A percentile compares a stretch with the other conserved stretches of the same genome.
Evolutionary conservation across 1,284 basidiomycete genomes (phyloP).

Genomic region (Salmacisia buchloeana): DNA sequence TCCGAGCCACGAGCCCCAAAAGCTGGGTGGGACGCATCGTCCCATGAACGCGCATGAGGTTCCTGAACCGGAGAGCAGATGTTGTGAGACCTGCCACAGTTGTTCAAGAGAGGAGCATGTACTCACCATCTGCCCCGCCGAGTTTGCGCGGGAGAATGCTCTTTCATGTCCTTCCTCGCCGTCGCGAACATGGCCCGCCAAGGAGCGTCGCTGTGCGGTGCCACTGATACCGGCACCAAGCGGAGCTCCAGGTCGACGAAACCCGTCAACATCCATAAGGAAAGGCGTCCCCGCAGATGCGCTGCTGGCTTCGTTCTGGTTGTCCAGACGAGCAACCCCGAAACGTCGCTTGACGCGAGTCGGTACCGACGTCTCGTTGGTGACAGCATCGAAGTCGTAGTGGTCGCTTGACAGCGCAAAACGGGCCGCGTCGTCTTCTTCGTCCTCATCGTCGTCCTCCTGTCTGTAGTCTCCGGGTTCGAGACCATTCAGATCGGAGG

Average conservation of each 20-base stretch:
- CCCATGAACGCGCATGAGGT: neutral
- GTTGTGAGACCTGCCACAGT: neutral
- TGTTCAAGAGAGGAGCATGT: too few species aligned
- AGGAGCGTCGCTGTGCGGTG: neutral
- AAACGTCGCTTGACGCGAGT: neutral
- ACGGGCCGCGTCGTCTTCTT: neutral
- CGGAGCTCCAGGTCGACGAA: neutral
- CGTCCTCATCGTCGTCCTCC: constrained; percentile 2
- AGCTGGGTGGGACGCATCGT: too few species aligned
- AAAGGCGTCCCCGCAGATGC: neutral
- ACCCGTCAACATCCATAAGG: neutral
- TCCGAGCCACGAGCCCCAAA: too few species aligned
- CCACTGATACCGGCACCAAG: neutral
- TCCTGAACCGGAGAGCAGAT: neutral
- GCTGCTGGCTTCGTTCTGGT: too few species aligned
- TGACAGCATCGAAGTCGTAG: neutral
- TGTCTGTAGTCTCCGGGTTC: neutral
- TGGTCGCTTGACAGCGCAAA: constrained; percentile 5
- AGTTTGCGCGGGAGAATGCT: neutral
- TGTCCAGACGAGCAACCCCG: too few species aligned
- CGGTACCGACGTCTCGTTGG: neutral
- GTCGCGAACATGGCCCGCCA: neutral
- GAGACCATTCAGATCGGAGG: neutral
- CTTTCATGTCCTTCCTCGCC: neutral
- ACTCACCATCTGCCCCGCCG: neutral